Base-by-base conservation (phyloP, 1,284 basidiomycete genomes). In the Phellinidium pouzarii region DNA sequence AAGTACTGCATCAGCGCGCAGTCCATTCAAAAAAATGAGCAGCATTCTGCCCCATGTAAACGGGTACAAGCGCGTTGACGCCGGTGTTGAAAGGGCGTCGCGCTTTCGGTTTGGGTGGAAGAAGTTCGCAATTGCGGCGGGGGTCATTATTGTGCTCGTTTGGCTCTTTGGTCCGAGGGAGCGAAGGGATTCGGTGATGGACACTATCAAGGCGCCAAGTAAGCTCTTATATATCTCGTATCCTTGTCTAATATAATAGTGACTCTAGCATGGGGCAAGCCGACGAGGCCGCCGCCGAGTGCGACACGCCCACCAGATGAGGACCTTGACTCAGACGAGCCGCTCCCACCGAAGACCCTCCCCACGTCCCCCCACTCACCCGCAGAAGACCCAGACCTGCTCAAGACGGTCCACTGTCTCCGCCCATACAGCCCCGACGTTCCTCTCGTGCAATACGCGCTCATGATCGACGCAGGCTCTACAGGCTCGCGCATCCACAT, bases 391-490 rank as follows among this genome's bases (percentile, higher is more conserved):
- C 78, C 80, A 2, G 77, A 89, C 66, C 78, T 76, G 1, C 66
- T 73, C 40, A 77, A 76, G 61, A 87, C 86, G 1, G 76, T 79
- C 0, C 68, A 84, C 68, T 94, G 91, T 70, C 74, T 76, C 0
- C 58, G 66, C 0, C 78, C 90, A 0, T 67, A 79, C 65, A 69
- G 70, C 11, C 60, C 78, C 0, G 59, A 67, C 53, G 62, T 68
- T 6, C 75, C 73, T 0, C 71, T 94, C 51, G 87, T 94, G 7
- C 93, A 97, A 68, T 99, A 91, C 67, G 94, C 92, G 0, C 79
- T 99, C 62, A 97, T 98, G 83, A 91, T 99, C 68, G 95, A 99
- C 66, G 95, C 96, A 0, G 96, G 95, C 14, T 97, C 94, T 36
- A 97, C 94, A 0, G 95, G 95, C 19, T 96, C 94, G 1, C 84